phyloP scores from a whole-genome alignment of 371 early-diverging fungal species.

The Actinomortierella wolfii region DNA sequence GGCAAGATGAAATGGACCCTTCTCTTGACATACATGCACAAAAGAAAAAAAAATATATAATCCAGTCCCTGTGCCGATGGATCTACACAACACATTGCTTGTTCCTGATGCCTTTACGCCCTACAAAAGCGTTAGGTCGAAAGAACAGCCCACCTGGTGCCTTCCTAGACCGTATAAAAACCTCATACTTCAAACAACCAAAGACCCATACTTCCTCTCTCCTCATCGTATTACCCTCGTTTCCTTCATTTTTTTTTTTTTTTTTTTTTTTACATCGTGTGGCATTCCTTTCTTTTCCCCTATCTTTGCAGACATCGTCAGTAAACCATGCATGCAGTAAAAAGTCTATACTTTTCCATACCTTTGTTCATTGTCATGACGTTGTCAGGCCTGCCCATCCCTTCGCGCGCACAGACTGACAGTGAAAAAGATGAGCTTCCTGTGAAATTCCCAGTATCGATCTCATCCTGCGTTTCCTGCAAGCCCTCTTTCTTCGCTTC shows the following conservation, averaged over 20 bases:
- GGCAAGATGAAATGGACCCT: no score
- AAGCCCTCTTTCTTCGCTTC: no score
- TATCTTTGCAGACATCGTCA: background rate
- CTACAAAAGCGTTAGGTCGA: no score
- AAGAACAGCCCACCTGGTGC: background rate
- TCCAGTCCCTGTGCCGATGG: no score
- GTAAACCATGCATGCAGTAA: background rate
- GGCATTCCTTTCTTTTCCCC: background rate
- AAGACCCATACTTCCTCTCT: background rate
- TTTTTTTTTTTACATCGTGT: background rate
- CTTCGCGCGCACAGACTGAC: no score
- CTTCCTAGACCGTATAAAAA: background rate
- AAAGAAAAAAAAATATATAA: no score
- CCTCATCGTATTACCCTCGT: background rate
- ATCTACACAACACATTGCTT: no score
- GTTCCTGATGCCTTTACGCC: no score
- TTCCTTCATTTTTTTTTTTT: background rate
- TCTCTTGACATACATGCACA: no score
- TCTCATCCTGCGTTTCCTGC: no score
- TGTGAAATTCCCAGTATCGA: no score
- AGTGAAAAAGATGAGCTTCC: no score
- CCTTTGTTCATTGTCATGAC: background rate
- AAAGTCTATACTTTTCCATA: background rate
- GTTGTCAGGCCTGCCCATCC: background rate
- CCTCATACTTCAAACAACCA: background rate